Base-by-base conservation (phyloP, 2,329 filamentous ascomycete species). In the Apiospora rasikravindrae region DNA sequence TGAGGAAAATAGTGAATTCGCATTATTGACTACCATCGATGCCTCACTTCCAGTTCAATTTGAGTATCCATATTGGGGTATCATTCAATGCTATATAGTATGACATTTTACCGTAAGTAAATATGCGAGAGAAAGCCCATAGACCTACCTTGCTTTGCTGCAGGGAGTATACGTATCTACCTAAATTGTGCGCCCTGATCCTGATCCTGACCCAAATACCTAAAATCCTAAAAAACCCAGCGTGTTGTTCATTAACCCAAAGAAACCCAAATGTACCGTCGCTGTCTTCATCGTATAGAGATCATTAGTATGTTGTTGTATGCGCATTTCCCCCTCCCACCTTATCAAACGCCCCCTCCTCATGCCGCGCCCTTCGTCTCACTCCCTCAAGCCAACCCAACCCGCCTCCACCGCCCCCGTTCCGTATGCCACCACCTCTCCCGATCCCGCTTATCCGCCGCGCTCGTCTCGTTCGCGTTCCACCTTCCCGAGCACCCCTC, bases 341-440 rank as follows among this genome's bases (percentile, higher is more conserved):
- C 40, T 47, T 19, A 47, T 47, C 33, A 37, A 6, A 8, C 6
- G 19, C 24, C 13, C 24, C 24, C 24, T 0, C 4, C 51, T 57
- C 45, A 22, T 53, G 24, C 4, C 26, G 24, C 47, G 24, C 49
- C n/a, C 8, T 4, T 11, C n/a, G 7, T 49, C 24, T n/a, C n/a
- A 0, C 16, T 1, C 22, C 22, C 19, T 64, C 19, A 64, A 4
- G 57, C 57, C 57, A 64, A 22, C 33, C 57, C 57, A 40, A 64
- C 33, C 57, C n/a, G 33, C 22, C 69, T 78, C 85, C 86, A 88
- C 51, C 85, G 80, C 16, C 82, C 84, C 42, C 86, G 80, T 76
- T 88, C 86, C 0, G 84, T 85, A 70, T 88, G 86, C 82, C 83
- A 86, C 86, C 86, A 88, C 24, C 77, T 81, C 75, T 87, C 86